These are phyloP conservation scores for Lomentospora prolificans DNA, from an alignment of 2,329 filamentous ascomycete genomes.

Conservation along the genomic window DNA sequence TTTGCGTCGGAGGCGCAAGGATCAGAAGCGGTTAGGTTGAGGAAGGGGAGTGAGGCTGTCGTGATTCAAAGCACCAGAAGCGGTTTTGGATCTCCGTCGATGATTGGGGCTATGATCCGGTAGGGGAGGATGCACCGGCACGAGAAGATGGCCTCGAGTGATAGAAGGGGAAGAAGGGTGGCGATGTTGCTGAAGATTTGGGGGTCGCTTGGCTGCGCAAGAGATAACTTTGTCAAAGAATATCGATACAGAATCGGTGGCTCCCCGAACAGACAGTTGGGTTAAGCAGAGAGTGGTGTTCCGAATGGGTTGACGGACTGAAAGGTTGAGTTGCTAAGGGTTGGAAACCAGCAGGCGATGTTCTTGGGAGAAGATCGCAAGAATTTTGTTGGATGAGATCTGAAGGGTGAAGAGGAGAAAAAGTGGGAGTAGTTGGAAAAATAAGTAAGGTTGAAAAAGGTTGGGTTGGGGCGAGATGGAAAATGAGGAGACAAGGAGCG, in stretches of 20 bases:
- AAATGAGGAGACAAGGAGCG: constrained; percentile 13
- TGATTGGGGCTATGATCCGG: not conserved
- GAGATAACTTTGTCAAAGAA: too few relatives aligned
- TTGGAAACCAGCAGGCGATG: not conserved
- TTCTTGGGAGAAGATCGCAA: constrained; percentile 2
- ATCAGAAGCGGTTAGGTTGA: not conserved
- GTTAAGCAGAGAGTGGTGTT: not conserved
- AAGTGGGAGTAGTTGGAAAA: constrained; percentile 1
- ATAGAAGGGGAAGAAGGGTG: not conserved
- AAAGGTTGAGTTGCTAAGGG: not conserved
- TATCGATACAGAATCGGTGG: not conserved
- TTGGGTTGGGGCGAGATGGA: constrained; percentile 13
- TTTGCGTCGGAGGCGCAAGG: not conserved
- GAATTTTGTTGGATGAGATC: not conserved
- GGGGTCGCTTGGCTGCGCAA: not conserved
- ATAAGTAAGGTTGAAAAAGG: constrained; percentile 9
- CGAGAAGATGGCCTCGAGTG: not conserved
- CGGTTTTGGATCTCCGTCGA: not conserved
- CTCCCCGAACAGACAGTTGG: not conserved
- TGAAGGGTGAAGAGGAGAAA: not conserved
- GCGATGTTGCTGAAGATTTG: not conserved
- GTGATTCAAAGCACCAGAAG: not conserved
- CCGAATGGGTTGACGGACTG: not conserved
- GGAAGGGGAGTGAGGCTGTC: not conserved
- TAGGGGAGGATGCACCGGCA: not conserved